Evolutionary conservation across 106 monocot genomes (phyloP), one percentile per base, ranked within the genome.

Genomic region (Dendrobium nobile): DNA sequence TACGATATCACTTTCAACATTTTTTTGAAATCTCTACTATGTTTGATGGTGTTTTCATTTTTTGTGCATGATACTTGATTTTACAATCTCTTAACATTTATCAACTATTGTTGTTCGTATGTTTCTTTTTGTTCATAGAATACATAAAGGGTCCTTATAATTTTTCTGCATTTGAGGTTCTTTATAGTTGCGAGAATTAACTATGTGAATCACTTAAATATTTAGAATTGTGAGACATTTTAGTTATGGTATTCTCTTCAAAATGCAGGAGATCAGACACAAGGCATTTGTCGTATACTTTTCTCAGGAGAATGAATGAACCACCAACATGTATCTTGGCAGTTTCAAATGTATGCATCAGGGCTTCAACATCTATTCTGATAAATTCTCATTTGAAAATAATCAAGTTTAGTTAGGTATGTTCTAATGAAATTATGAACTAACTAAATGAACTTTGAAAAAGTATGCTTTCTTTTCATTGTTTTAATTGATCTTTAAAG

Each of bases 261-360:
- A 37, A 70, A 77, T 84, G 87, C 18, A 67, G 77, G 75, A 84
- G 79, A 42, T 31, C 47, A 40, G 82, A 82, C 55, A 67, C 45
- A 15, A 82, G 75, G 42, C 67, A 79, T 42, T 42, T 75, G 42
- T 75, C 28, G 37, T 24, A 27, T 76, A 68, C 48, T 24, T 20
- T 47, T 24, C 41, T 47, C 27, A 48, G 47, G 54, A 84, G 81
- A 42, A 54, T 67, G 20, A 37, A 56, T 37, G 75, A 22, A 54
- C 84, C 24, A 37, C 19, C 22, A 37, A 19, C 76, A 42, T 51
- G 61, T 72, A 70, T 44, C 67, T 47, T 33, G 76, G 84, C 82
- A n/a, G 79, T 54, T 79, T 54, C 79, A 84, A 79, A 84, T 84
- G 87, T 87, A 82, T 40, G 84, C 64, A 47, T 81, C 74, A 55